Conservation (phyloP, 192 early-diverging fungal species). For the Phlyctochytrium planicorne region DNA sequence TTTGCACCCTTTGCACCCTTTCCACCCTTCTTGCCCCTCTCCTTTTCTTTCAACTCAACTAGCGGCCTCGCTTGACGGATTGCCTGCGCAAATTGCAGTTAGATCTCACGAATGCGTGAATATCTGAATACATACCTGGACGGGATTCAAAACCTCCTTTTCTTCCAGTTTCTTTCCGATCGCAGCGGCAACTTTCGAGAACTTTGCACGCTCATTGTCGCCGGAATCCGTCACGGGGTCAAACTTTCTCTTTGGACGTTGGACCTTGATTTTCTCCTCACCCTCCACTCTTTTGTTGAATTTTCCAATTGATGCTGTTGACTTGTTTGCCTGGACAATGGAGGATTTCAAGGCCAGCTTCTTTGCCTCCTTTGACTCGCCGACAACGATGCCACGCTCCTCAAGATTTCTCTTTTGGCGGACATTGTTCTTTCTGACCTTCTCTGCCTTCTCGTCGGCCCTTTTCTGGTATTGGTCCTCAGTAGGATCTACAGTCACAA, state of each 20-base stretch:
- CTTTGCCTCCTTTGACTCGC: slow-evolving; percentile 50
- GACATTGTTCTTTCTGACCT: slow-evolving; percentile 84
- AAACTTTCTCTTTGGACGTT: slow-evolving; percentile 46
- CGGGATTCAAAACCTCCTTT: no score
- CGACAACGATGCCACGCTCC: slow-evolving; percentile 62
- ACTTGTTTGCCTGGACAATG: slow-evolving; percentile 71
- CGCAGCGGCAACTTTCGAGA: no score
- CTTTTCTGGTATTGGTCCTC: slow-evolving; percentile 81
- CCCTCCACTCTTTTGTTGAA: slow-evolving; percentile 82
- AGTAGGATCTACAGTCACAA: slow-evolving; percentile 73
- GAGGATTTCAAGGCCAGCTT: slow-evolving; percentile 72
- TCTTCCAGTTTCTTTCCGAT: not conserved
- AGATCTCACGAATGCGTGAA: no score
- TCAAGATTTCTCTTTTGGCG: slow-evolving; percentile 84
- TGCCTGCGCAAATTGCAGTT: no score
- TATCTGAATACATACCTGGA: no score
- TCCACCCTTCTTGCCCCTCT: no score
- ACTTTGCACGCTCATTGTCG: slow-evolving; percentile 8
- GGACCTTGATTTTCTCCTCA: slow-evolving; percentile 81
- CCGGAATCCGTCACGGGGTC: slow-evolving; percentile 30
- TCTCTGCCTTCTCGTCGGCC: slow-evolving; percentile 83
- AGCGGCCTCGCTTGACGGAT: no score
- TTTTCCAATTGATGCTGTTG: slow-evolving; percentile 89
- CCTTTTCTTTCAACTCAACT: not conserved
- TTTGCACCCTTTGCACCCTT: no score